Evolutionary conservation across 352 stramenopile species (phyloP), one percentile per base, ranked within the genome.

Genomic region (Phytophthora sojae): DNA sequence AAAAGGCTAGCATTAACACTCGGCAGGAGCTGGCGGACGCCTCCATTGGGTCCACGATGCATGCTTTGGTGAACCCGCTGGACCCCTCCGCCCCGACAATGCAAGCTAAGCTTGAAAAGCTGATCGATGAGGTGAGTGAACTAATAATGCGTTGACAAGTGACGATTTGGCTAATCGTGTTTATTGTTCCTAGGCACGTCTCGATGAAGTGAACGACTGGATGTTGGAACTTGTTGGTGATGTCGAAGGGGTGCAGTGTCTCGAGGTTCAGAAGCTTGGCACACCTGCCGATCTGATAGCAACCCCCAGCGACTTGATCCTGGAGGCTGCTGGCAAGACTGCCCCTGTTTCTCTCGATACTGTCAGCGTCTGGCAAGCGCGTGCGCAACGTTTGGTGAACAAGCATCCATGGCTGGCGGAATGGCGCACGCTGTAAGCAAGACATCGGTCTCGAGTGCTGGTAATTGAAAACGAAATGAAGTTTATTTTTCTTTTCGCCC

Each of bases 191-290:
- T 73, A 93, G 76, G 88, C 87, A 6, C 82, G 88, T 37, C 72
- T 93, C 52, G 82, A 95, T 55, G 84, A 95, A 70, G 70, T 96
- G 23, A 93, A 96, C 63, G 88, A 95, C 58, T 74, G 81, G 52
- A 94, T 96, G 78, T 47, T 57, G 44, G 83, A 96, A 58, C 82
- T 95, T 49, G 69, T 93, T 11, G 80, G 81, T 21, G 76, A 91
- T 6, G 17, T 44, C 15, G 67, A 81, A 2, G 35, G 93, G 5
- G 59, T 94, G n/a, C 72, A 79, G 25, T 49, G 62, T 19, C 64
- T 96, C 49, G 87, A 95, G 70, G 62, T 89, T 19, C 76, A 90
- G 59, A 96, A 96, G 76, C 76, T 96, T 5, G 89, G 86, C 0
- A 96, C 89, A 6, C 89, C 88, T 17, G 84, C 86, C 2, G 89